Percentiles rank a stretch among this genome's conserved stretches.
Conservation (phyloP, 805 yeast species). For the Schwanniomyces yamadae region DNA sequence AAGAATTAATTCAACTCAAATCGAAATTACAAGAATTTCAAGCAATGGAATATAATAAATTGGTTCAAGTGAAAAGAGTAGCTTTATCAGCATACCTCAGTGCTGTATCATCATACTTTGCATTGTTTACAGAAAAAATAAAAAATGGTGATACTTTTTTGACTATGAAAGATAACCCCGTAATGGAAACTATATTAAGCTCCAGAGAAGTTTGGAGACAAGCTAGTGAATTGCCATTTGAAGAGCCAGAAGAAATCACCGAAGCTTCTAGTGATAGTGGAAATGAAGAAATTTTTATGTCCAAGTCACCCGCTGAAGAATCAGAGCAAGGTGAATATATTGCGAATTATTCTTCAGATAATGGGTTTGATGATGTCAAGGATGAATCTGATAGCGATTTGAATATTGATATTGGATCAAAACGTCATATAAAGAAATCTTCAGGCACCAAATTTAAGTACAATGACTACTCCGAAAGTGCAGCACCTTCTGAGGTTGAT, state of each 20-base stretch:
- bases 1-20: constrained; percentile 47
- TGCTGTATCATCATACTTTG: constrained; percentile 73
- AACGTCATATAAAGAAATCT: constrained; percentile 49
- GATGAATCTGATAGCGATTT: constrained; percentile 29
- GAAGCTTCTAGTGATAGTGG: constrained; percentile 7
- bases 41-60: constrained; percentile 25
- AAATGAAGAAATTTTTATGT: constrained; percentile 6
- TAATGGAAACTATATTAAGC: constrained; percentile 82
- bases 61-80: constrained; percentile 51
- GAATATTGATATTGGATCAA: constrained; percentile 51
- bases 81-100: constrained; percentile 82
- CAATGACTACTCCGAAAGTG: constrained; percentile 68
- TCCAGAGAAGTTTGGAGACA: constrained; percentile 89
- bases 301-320: constrained; percentile 9
- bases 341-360: constrained; percentile 17
- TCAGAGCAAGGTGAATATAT: constrained; percentile 13
- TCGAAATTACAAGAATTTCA: constrained; percentile 11
- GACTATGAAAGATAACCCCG: constrained; percentile 78
- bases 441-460: constrained; percentile 12
- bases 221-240: constrained; percentile 54
- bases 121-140: constrained; percentile 62
- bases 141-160: constrained; percentile 51
- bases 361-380: constrained; percentile 18
- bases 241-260: constrained; percentile 3
- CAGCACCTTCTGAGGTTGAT: constrained; percentile 72